Evolutionary conservation across 169 alveolate species (phyloP).

Genomic region (Cryptosporidium andersoni): DNA sequence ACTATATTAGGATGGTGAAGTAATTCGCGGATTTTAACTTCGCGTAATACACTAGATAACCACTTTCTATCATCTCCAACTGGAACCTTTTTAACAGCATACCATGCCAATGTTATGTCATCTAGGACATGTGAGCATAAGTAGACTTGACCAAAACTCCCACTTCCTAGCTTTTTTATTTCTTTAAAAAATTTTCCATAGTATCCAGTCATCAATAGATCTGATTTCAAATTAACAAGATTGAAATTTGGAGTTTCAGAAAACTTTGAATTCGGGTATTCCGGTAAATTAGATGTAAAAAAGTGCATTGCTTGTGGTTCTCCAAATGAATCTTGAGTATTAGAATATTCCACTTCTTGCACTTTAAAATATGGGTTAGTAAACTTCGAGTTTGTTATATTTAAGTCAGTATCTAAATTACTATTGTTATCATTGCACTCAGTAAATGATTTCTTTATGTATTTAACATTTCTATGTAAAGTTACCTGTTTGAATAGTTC

Average conservation of each 20-base stretch:
- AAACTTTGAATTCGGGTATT: background rate
- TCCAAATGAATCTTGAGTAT: too few relatives aligned
- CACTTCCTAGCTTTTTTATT: constrained; percentile 79
- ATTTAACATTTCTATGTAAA: constrained; percentile 19
- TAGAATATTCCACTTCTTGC: too few relatives aligned
- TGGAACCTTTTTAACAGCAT: constrained; percentile 84
- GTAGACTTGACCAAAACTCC: constrained; percentile 83
- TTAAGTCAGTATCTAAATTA: too few relatives aligned
- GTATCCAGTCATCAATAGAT: constrained; percentile 82
- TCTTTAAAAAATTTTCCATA: constrained; percentile 80
- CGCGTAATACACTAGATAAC: constrained; percentile 79
- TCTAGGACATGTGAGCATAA: constrained; percentile 81
- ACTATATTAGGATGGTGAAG: constrained; percentile 81
- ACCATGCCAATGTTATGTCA: constrained; percentile 79
- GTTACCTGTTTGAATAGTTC: constrained; percentile 43
- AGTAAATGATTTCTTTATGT: too few relatives aligned
- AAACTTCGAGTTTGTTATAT: too few relatives aligned
- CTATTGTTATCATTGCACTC: too few relatives aligned
- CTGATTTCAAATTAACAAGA: constrained; percentile 66
- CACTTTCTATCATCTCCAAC: constrained; percentile 82
- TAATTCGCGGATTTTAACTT: constrained; percentile 82
- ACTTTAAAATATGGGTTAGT: too few relatives aligned
- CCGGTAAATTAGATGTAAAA: too few relatives aligned
- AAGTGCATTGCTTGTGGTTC: too few relatives aligned
- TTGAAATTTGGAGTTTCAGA: constrained; percentile 8